phyloP scores from a whole-genome alignment of 2,329 filamentous ascomycete genomes.

The Calonectria pseudoturangicola region DNA sequence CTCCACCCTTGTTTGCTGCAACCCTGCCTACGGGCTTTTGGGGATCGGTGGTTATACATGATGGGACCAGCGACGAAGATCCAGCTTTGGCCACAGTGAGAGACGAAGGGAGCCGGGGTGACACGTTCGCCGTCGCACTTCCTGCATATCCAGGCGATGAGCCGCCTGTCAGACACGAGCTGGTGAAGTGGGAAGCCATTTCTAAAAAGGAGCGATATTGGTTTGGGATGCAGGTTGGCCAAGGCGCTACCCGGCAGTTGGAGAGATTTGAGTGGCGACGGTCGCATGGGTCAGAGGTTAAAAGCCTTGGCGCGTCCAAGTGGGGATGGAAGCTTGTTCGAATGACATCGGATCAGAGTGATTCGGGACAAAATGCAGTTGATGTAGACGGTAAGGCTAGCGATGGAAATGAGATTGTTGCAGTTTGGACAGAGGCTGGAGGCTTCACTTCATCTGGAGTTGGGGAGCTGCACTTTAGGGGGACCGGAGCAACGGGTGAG shows the following conservation, averaged over 20 bases:
- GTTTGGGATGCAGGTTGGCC: slow-evolving; percentile 30
- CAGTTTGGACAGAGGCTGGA: slow-evolving; percentile 36
- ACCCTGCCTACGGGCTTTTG: slow-evolving; percentile 12
- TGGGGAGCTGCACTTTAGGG: slow-evolving; percentile 37
- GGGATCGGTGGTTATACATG: slow-evolving; percentile 23
- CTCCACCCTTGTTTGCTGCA: neutral
- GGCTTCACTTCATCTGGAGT: neutral
- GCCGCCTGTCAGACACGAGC: neutral
- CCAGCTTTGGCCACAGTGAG: slow-evolving; percentile 2
- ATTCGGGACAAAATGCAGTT: neutral
- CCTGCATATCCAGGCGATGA: neutral
- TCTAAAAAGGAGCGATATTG: slow-evolving; percentile 21
- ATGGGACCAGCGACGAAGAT: neutral
- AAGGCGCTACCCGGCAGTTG: neutral
- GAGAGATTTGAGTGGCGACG: slow-evolving; percentile 46
- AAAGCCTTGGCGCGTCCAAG: slow-evolving; percentile 38
- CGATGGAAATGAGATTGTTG: slow-evolving; percentile 40
- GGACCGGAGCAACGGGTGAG: slow-evolving; percentile 34
- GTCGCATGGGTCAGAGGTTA: slow-evolving; percentile 42
- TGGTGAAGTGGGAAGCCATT: neutral
- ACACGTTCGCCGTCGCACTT: slow-evolving; percentile 8
- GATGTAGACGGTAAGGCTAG: slow-evolving; percentile 4
- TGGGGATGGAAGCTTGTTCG: slow-evolving; percentile 46
- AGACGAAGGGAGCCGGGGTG: slow-evolving; percentile 15
- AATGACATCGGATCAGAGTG: neutral